These are phyloP conservation scores for Penicillium sp. DNA, from an alignment of 2,329 filamentous ascomycete species.

Conservation along the genomic window DNA sequence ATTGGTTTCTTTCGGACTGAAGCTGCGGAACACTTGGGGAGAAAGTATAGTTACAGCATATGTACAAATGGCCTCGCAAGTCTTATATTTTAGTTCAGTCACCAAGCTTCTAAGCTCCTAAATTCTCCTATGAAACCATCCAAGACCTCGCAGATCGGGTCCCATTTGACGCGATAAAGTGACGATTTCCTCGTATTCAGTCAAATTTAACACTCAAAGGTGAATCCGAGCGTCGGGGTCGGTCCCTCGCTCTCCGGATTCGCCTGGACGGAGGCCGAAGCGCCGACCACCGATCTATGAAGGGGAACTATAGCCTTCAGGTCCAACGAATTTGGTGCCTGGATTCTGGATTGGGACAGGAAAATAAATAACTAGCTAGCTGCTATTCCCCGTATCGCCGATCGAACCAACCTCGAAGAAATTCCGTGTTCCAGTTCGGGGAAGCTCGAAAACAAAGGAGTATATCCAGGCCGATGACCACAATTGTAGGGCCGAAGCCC, in stretches of 20 bases:
- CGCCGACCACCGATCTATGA: slow-evolving; percentile 1
- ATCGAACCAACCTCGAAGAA: too few relatives aligned
- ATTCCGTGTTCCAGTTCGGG: too few relatives aligned
- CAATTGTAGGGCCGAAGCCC: background rate
- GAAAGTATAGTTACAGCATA: background rate
- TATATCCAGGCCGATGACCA: too few relatives aligned
- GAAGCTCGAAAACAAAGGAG: too few relatives aligned
- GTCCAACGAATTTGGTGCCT: too few relatives aligned
- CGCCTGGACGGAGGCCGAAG: background rate
- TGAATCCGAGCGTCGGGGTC: background rate
- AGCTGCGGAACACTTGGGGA: background rate
- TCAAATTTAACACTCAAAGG: too few relatives aligned
- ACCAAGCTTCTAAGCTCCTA: background rate
- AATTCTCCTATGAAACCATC: background rate
- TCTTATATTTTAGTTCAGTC: background rate
- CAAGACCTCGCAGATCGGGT: background rate
- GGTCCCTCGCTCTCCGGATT: background rate
- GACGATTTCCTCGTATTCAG: background rate
- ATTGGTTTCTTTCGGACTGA: background rate
- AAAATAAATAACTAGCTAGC: too few relatives aligned
- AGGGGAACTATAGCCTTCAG: too few relatives aligned
- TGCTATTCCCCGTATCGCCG: too few relatives aligned
- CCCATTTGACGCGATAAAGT: background rate
- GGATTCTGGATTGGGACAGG: too few relatives aligned
- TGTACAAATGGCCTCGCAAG: background rate